Conservation (phyloP, 768 basidiomycete genomes). For the Harrya chromipes region DNA sequence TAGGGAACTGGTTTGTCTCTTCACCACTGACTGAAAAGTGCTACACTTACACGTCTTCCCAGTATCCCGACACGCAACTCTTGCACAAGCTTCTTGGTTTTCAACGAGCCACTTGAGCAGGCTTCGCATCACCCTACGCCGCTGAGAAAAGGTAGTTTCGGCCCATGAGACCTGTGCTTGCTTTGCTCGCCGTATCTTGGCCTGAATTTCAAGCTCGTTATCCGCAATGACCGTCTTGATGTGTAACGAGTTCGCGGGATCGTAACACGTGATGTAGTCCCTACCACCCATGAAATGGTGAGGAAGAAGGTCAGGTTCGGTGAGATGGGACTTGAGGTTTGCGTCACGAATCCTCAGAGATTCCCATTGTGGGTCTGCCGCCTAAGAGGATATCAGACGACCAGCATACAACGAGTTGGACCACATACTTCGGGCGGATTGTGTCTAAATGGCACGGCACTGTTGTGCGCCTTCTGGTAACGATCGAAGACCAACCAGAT, state of each 20-base stretch:
- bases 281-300: conserved; percentile 42
- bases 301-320: conserved; percentile 52
- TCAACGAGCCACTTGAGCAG: conserved; percentile 90
- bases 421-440: conserved; percentile 53
- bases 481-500: conserved; percentile 78
- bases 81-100: conserved; percentile 83
- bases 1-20: conserved; percentile 3
- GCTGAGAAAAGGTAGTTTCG: conserved; percentile 69
- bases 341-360: conserved; percentile 55
- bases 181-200: conserved; percentile 66
- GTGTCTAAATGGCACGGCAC: conserved; percentile 65
- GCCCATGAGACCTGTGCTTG: conserved; percentile 73
- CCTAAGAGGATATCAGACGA: conserved; percentile 35
- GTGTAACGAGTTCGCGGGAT: conserved; percentile 86
- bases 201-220: conserved; percentile 61
- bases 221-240: conserved; percentile 78
- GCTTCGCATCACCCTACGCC: conserved; percentile 81
- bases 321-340: conserved; percentile 61
- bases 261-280: conserved; percentile 85
- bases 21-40: not conserved
- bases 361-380: conserved; percentile 57
- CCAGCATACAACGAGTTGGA: not conserved
- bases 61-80: conserved; percentile 88
- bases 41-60: conserved; percentile 82
- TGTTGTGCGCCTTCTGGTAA: conserved; percentile 70